Percentiles rank a stretch among this genome's conserved stretches.
Evolutionary conservation across 768 basidiomycete genomes (phyloP).

Genomic region (Chiua virens): DNA sequence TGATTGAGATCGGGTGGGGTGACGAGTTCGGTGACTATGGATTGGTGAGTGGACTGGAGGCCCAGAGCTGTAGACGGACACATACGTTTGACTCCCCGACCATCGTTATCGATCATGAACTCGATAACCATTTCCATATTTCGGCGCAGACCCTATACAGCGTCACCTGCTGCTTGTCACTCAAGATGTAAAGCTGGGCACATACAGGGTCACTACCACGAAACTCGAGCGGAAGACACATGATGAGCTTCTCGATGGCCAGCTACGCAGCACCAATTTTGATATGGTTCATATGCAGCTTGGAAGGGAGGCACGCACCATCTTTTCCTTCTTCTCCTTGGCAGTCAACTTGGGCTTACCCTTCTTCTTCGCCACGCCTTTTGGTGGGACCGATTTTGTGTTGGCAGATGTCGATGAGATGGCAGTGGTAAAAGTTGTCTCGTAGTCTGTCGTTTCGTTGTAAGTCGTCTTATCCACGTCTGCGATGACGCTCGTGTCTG

Average conservation of each 20-base stretch:
- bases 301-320: constrained; percentile 43
- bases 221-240: constrained; percentile 84
- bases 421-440: constrained; percentile 35
- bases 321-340: constrained; percentile 83
- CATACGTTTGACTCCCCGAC: constrained; percentile 54
- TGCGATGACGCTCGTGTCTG: constrained; percentile 10
- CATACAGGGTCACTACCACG: constrained; percentile 84
- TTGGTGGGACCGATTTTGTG: constrained; percentile 39
- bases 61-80: constrained; percentile 35
- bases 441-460: constrained; percentile 30
- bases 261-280: constrained; percentile 34
- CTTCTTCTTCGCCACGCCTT: constrained; percentile 48
- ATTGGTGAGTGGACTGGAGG: not conserved
- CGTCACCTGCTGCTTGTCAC: not conserved
- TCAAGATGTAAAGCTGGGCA: constrained; percentile 7
- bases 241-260: constrained; percentile 68
- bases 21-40: constrained; percentile 72
- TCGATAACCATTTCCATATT: constrained; percentile 83
- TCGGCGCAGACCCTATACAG: constrained; percentile 60
- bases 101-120: constrained; percentile 63
- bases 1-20: constrained; percentile 82
- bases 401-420: constrained; percentile 34
- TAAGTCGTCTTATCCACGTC: constrained; percentile 33
- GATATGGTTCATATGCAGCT: not conserved
- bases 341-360: constrained; percentile 66